These are phyloP conservation scores for Taxawa tesnikishii DNA, from an alignment of 2,329 filamentous ascomycete species.

Conservation along the genomic window DNA sequence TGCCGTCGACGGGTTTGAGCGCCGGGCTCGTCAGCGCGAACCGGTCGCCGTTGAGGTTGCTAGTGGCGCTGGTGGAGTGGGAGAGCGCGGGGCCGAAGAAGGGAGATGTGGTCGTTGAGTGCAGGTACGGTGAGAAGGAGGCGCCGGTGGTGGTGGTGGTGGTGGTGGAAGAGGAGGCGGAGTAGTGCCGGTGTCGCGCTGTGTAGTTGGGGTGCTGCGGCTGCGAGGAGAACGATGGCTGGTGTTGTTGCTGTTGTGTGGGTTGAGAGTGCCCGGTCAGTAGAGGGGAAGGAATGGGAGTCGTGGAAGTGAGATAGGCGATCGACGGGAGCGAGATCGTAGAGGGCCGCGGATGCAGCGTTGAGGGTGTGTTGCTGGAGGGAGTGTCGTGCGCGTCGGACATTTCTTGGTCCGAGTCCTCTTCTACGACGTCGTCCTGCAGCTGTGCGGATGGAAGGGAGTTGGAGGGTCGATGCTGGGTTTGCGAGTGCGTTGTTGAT, in stretches of 20 bases:
- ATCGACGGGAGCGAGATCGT: neutral
- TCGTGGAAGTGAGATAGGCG: constrained; percentile 3
- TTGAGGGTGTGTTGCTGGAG: constrained; percentile 12
- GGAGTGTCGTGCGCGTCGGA: constrained; percentile 24
- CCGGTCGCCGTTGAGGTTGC: constrained; percentile 12
- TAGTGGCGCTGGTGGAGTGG: constrained; percentile 7
- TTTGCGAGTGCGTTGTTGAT: constrained; percentile 16
- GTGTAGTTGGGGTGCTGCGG: constrained; percentile 5
- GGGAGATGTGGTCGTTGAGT: constrained; percentile 42
- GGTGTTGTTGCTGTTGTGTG: constrained; percentile 12
- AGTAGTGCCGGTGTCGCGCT: constrained; percentile 18
- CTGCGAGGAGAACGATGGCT: too few relatives aligned
- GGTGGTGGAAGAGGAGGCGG: constrained; percentile 24
- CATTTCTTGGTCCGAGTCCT: constrained; percentile 2
- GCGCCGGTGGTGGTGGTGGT: constrained; percentile 13
- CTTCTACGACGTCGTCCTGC: constrained; percentile 6
- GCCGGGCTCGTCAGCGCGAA: constrained; percentile 21
- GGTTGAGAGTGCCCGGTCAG: too few relatives aligned
- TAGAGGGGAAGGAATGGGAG: too few relatives aligned
- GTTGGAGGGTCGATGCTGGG: constrained; percentile 29
- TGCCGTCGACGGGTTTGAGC: constrained; percentile 15
- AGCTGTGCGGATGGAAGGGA: constrained; percentile 11
- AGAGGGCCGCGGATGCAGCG: neutral
- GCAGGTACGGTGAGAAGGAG: constrained; percentile 22
- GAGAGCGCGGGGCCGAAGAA: constrained; percentile 39